A percentile compares a stretch with the other conserved stretches of the same genome.
These are phyloP conservation scores for Nitzschia sp. DNA, from an alignment of 108 stramenopile species.

Conservation along the genomic window DNA sequence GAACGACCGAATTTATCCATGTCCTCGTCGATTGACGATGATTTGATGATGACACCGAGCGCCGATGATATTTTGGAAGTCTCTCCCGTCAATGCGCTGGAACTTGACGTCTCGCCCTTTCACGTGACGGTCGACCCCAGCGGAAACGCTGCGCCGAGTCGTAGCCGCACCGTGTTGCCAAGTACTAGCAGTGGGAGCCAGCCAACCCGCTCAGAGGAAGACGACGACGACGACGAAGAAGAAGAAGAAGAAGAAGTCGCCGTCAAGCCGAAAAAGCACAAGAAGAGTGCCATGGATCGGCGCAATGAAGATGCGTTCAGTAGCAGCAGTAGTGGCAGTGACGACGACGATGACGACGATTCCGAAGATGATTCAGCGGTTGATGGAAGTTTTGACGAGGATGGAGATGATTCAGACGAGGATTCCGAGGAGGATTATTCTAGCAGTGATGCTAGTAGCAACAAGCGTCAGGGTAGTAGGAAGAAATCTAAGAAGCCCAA, in stretches of 20 bases:
- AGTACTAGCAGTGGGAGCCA: no score
- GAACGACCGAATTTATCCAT: no score
- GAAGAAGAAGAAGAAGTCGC: not conserved
- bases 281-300: not conserved
- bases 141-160: no score
- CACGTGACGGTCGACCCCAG: no score
- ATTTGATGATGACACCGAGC: constrained; percentile 21
- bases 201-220: no score
- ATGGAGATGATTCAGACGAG: constrained; percentile 1
- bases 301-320: constrained; percentile 29
- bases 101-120: not conserved
- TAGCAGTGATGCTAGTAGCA: not conserved
- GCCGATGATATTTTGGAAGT: constrained; percentile 35
- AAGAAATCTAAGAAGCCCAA: not conserved
- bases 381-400: not conserved
- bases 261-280: constrained; percentile 1
- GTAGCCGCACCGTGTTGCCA: no score
- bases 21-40: constrained; percentile 13
- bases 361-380: no score
- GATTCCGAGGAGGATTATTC: constrained; percentile 3
- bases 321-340: constrained; percentile 16
- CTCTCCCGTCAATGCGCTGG: constrained; percentile 28
- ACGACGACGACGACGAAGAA: not conserved
- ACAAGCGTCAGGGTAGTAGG: not conserved
- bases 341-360: not conserved